Percentiles rank a stretch among this genome's conserved stretches.
Evolutionary conservation across 306 rosid genomes (phyloP).

Genomic region (Cercis canadensis): DNA sequence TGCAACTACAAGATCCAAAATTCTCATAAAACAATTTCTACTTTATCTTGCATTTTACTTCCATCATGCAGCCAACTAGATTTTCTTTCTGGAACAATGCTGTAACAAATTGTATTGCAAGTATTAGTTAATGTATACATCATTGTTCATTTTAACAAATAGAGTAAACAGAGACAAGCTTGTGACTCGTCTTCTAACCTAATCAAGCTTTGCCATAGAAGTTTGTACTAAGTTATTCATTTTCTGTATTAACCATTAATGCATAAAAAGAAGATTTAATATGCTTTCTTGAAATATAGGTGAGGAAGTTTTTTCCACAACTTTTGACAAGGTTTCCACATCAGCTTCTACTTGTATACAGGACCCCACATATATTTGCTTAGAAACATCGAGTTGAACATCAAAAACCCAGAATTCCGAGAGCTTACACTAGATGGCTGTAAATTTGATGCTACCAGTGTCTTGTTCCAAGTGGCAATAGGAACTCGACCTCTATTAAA

Average conservation of each 20-base stretch:
- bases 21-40: constrained; percentile 31
- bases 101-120: constrained; percentile 21
- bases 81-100: constrained; percentile 1
- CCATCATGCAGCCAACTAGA: constrained; percentile 6
- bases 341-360: constrained; percentile 88
- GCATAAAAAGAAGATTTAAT: constrained; percentile 6
- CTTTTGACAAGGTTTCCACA: constrained; percentile 70
- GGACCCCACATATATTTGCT: constrained; percentile 90
- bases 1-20: no score
- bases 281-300: constrained; percentile 22
- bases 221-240: constrained; percentile 18
- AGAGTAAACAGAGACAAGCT: no score
- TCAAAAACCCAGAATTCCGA: constrained; percentile 73
- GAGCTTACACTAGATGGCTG: constrained; percentile 58
- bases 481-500: constrained; percentile 88
- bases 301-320: constrained; percentile 50
- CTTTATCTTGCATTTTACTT: constrained; percentile 16
- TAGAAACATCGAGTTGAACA: constrained; percentile 74
- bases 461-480: constrained; percentile 76
- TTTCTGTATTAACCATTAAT: constrained; percentile 9
- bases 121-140: constrained; percentile 10
- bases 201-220: constrained; percentile 25
- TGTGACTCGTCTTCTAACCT: constrained; percentile 19
- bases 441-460: constrained; percentile 64
- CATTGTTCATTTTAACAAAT: constrained; percentile 25